Conservation (phyloP, 2,329 filamentous ascomycete species). For the Lizonia empirigonia region DNA sequence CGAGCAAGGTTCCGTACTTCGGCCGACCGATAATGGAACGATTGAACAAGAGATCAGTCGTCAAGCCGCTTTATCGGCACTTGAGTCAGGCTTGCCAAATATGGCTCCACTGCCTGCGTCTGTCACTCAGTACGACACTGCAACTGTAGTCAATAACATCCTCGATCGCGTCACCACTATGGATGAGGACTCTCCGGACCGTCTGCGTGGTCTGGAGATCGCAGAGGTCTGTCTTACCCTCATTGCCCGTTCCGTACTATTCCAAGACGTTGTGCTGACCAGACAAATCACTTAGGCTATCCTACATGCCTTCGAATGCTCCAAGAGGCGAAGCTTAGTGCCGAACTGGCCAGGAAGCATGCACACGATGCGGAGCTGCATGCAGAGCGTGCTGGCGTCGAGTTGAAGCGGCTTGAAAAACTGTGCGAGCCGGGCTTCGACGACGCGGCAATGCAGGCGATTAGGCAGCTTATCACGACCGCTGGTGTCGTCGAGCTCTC, state of each 20-base stretch:
- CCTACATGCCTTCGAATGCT: conserved; percentile 25
- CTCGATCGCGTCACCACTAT: conserved; percentile 18
- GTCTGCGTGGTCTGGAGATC: conserved; percentile 28
- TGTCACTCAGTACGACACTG: conserved; percentile 6
- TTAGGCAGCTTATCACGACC: conserved; percentile 16
- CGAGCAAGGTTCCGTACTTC: neutral
- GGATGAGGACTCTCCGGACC: conserved; percentile 18
- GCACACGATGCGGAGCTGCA: conserved; percentile 31
- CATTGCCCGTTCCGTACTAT: neutral
- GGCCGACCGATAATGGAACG: neutral
- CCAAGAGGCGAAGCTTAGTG: conserved; percentile 25
- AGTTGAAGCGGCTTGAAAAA: conserved; percentile 15
- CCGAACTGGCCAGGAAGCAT: conserved; percentile 26
- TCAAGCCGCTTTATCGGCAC: neutral
- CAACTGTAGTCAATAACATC: conserved; percentile 21
- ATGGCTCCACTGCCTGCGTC: neutral
- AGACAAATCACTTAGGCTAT: conserved; percentile 24
- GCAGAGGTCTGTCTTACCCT: conserved; percentile 32
- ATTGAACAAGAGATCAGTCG: neutral
- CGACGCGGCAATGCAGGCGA: conserved; percentile 12
- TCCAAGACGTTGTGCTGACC: conserved; percentile 21
- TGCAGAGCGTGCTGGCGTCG: conserved; percentile 16
- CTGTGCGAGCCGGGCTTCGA: conserved; percentile 21
- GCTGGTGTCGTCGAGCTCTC: neutral
- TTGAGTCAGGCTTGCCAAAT: neutral